Conservation (phyloP, 768 basidiomycete species). For the Ramaria sp. region DNA sequence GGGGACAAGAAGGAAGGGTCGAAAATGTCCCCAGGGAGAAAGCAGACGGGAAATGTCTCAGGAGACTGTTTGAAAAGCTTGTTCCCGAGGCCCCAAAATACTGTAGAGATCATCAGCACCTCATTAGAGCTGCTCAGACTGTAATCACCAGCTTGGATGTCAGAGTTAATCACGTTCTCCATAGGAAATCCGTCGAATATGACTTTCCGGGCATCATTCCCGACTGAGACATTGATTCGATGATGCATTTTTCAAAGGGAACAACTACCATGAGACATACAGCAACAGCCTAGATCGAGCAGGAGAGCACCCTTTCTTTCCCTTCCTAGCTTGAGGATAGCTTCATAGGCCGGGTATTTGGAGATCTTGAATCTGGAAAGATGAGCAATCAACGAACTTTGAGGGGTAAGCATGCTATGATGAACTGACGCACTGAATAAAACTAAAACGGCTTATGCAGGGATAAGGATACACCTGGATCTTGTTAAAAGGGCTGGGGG, state of each 20-base stretch:
- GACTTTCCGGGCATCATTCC: conserved; percentile 11
- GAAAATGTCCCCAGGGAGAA: conserved; percentile 12
- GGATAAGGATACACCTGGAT: conserved; percentile 19
- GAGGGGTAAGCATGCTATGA: neutral
- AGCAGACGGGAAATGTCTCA: conserved; percentile 8
- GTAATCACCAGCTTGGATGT: conserved; percentile 7
- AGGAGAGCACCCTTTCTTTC: conserved; percentile 27
- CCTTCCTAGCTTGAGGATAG: conserved; percentile 25
- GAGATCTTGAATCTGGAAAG: conserved; percentile 11
- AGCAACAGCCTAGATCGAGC: conserved; percentile 36
- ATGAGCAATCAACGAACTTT: neutral
- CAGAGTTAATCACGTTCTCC: conserved; percentile 10
- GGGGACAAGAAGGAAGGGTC: conserved; percentile 5
- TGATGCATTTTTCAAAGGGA: conserved; percentile 16
- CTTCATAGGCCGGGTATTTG: conserved; percentile 13
- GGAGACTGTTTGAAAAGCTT: conserved; percentile 11
- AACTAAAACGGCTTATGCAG: conserved; percentile 19
- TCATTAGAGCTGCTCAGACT: neutral
- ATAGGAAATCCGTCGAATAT: conserved; percentile 11
- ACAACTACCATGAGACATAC: conserved; percentile 16
- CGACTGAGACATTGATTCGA: neutral
- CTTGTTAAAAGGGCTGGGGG: too few relatives aligned
- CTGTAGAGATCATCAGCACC: neutral
- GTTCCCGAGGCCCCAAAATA: conserved; percentile 14
- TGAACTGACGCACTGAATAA: conserved; percentile 15